Conservation (phyloP, 805 yeast genomes). For the Saccharomycopsis capsularis region DNA sequence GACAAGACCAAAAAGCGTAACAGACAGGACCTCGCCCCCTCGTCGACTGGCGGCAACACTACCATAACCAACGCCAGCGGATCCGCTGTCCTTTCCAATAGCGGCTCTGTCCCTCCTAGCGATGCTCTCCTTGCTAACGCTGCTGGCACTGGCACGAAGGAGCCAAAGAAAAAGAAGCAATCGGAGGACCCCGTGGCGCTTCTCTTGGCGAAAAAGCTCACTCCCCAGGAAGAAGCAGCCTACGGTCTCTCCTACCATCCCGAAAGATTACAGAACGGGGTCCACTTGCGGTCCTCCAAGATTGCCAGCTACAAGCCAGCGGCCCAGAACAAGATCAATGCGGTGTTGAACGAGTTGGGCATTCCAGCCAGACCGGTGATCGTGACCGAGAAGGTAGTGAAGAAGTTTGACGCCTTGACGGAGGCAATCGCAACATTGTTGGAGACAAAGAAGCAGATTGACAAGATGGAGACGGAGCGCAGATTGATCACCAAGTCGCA, state of each 20-base stretch:
- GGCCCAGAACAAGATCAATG: conserved; percentile 52
- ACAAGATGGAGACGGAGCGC: conserved; percentile 74
- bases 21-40: conserved; percentile 21
- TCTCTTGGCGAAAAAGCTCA: conserved; percentile 47
- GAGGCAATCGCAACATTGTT: conserved; percentile 63
- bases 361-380: conserved; percentile 77
- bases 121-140: conserved; percentile 31
- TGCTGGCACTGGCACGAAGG: conserved; percentile 26
- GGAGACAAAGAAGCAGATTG: conserved; percentile 81
- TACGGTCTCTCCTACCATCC: conserved; percentile 78
- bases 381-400: conserved; percentile 75
- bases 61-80: conserved; percentile 16
- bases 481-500: not conserved
- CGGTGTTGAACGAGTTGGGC: conserved; percentile 68
- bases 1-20: conserved; percentile 54
- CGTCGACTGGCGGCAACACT: not conserved
- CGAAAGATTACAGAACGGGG: conserved; percentile 73
- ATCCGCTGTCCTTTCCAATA: not conserved
- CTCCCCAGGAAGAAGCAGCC: conserved; percentile 73
- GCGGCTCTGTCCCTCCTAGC: conserved; percentile 24
- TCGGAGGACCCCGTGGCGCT: conserved; percentile 27
- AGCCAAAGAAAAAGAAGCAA: conserved; percentile 1
- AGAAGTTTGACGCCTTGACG: conserved; percentile 68
- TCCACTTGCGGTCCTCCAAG: conserved; percentile 69
- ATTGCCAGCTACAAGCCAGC: conserved; percentile 75